Evolutionary conservation across 2,329 filamentous ascomycete genomes (phyloP), one percentile per base, ranked within the genome.

Genomic region (Xenosphaeropsis pyriputrescens): DNA sequence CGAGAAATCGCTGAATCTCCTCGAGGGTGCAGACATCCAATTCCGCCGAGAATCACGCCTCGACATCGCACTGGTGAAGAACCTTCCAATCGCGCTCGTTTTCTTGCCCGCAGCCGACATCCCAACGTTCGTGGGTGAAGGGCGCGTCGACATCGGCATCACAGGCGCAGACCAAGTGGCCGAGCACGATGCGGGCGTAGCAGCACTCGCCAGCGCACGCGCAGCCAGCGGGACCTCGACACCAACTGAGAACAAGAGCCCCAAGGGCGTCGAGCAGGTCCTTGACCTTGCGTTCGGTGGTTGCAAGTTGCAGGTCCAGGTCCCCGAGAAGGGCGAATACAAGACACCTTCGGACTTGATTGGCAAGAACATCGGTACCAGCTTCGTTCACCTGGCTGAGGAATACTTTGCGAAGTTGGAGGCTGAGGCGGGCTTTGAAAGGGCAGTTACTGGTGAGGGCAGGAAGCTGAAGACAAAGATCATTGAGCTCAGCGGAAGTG

Each of bases 41-140:
- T 98, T 98, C 67, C 79, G 84, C 58, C 80, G 91, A 55, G 86
- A 95, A 67, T 86, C 82, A 58, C 81, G 91, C 41, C 83, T 96
- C 52, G 91, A 98, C 59, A 95, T 98, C 55, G 91, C 91, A 13
- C 79, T 98, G 18, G 91, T 96, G 56, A 93, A 95, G 68, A 98
- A 98, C 63, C 76, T 91, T 18, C 85, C 84, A 29, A 85, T 98
- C 51, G 91, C 91, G 13, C 82, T 98, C 43, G 79, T 98, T 55
- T 98, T 98, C 68, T 81, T 98, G 18, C 91, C 91, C 19, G 91
- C 89, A 29, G 88, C 86, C 48, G 91, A 98, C 58, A 98, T 98
- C 55, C 91, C 91, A 5, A 94, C 86, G 30, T 96, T 96, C 55
- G 88, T 98, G 35, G 89, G 89, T 40, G 88, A 96, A 62, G 91